Evolutionary conservation across 805 yeast genomes (phyloP).

Genomic region (Tetrapisispora fleetii): DNA sequence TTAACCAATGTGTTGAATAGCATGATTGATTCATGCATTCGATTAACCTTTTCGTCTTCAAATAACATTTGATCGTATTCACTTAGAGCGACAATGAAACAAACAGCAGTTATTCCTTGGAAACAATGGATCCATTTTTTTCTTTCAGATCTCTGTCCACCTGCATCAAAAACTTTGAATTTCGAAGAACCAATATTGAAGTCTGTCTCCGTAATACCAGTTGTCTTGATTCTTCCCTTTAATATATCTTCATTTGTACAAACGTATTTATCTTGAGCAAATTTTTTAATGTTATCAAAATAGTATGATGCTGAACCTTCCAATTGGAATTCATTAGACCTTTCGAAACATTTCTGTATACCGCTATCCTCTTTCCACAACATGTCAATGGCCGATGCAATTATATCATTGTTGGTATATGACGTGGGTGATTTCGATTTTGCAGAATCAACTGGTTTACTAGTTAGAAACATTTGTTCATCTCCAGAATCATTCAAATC

Average conservation of each 20-base stretch:
- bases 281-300: constrained; percentile 59
- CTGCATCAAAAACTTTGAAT: constrained; percentile 84
- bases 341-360: constrained; percentile 43
- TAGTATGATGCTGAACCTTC: constrained; percentile 78
- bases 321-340: constrained; percentile 71
- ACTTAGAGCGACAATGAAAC: constrained; percentile 80
- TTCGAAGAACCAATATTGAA: constrained; percentile 58
- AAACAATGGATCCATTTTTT: constrained; percentile 93
- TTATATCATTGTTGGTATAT: constrained; percentile 33
- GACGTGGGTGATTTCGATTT: constrained; percentile 3
- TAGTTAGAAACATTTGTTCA: constrained; percentile 19
- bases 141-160: constrained; percentile 89
- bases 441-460: not conserved
- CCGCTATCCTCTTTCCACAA: constrained; percentile 71
- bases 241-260: constrained; percentile 79
- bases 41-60: constrained; percentile 81
- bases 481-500: constrained; percentile 19
- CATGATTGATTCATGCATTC: constrained; percentile 84
- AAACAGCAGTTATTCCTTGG: constrained; percentile 77
- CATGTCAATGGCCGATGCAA: constrained; percentile 59
- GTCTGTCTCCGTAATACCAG: constrained; percentile 84
- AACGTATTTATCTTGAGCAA: constrained; percentile 52
- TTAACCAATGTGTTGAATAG: constrained; percentile 77
- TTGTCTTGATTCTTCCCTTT: constrained; percentile 86
- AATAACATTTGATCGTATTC: constrained; percentile 89